Evolutionary conservation across 257 asterid genomes (phyloP).

Genomic region (Leonotis leonurus): DNA sequence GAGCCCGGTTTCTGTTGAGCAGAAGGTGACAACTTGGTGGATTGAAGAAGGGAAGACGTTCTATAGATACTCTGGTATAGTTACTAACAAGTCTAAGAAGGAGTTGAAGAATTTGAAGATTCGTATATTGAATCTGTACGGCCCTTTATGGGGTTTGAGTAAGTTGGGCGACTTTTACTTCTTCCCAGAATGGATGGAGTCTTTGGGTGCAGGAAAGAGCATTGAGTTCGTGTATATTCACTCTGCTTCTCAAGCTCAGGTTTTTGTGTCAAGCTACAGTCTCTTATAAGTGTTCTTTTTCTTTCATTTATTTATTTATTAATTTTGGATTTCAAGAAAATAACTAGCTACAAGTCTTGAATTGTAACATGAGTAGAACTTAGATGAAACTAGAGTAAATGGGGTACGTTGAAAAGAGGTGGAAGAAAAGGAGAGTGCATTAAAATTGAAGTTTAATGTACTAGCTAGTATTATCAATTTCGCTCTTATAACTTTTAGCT

Average conservation of each 20-base stretch:
- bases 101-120: slow-evolving; percentile 37
- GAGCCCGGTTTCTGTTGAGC: slow-evolving; percentile 15
- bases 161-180: slow-evolving; percentile 27
- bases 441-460: no score
- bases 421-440: no score
- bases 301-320: neutral
- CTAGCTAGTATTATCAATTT: no score
- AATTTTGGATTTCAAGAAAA: neutral
- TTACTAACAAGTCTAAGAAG: slow-evolving; percentile 41
- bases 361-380: neutral
- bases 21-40: slow-evolving; percentile 31
- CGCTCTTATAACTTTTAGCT: no score
- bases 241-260: slow-evolving; percentile 31
- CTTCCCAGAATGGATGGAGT: slow-evolving; percentile 37
- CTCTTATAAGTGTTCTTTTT: slow-evolving; percentile 15
- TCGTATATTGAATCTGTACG: slow-evolving; percentile 33
- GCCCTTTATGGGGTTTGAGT: slow-evolving; percentile 57
- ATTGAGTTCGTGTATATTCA: slow-evolving; percentile 52
- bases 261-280: slow-evolving; percentile 37
- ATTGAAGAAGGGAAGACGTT: slow-evolving; percentile 21
- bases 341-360: neutral
- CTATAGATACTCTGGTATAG: slow-evolving; percentile 29
- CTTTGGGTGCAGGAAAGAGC: slow-evolving; percentile 37
- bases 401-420: neutral
- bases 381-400: neutral